Base-by-base conservation (phyloP, 345 rosid genomes). In the Brassica nigra region DNA sequence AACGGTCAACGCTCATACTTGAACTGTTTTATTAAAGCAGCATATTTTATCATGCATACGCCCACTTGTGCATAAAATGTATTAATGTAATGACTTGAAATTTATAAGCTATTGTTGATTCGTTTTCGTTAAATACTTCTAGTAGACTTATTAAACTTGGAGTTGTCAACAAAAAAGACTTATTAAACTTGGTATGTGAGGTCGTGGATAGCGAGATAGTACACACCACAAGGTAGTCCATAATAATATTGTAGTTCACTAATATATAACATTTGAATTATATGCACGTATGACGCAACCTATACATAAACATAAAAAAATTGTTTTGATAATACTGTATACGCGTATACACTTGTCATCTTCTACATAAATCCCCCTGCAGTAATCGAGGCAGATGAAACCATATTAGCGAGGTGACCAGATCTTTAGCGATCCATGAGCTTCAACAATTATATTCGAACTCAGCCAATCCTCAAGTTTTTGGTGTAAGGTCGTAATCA, bases 401-500 rank as follows among this genome's bases (percentile, higher is more conserved):
- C 61, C 28, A 65, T 71, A 63, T 55, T n/a, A 14, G 8, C 29
- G 36, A 58, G 66, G 23, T 20, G 66, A 71, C 20, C 6, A 4
- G 33, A 58, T 11, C 54, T 62, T 62, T 71, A 73, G 52, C 23
- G 23, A 57, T 49, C 73, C 27, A 68, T 49, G 31, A 34, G 6
- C 31, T 52, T 42, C 67, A 78, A 72, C 68, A 73, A 55, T 58
- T 30, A 72, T 66, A 73, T 66, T 79, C 66, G 54, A 72, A 72
- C 68, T 57, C 73, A 66, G 77, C 73, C 67, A 20, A 57, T 61
- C 39, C 68, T 78, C 62, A 66, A 12, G 73, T 65, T 57, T 71
- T 71, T 11, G 67, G 77, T 11, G 37, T 73, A 36, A 59, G 52
- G 78, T 79, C 78, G 62, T 59, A 79, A 9, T 79, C 82, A 6